Percentiles rank a stretch among this genome's conserved stretches.
These are phyloP conservation scores for Lonicera japonica DNA, from an alignment of 129 eudicot genomes.

Conservation along the genomic window DNA sequence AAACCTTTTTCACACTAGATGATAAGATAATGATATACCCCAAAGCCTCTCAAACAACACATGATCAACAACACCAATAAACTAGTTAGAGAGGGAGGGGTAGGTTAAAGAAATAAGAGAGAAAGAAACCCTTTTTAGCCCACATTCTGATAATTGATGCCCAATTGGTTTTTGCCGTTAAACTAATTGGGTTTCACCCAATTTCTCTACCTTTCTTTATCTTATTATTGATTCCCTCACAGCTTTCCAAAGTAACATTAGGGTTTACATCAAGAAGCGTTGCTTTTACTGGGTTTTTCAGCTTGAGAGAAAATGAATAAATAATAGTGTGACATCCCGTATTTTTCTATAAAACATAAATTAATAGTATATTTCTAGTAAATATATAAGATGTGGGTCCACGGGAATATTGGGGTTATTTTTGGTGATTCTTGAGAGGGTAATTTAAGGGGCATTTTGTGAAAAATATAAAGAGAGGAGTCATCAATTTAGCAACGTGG, in stretches of 20 bases:
- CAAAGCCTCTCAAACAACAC: constrained; percentile 29
- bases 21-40: constrained; percentile 73
- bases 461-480: too few species aligned
- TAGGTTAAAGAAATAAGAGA: constrained; percentile 23
- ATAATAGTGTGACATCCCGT: too few species aligned
- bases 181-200: constrained; percentile 46
- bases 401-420: too few species aligned
- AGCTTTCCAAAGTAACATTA: constrained; percentile 29
- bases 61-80: constrained; percentile 36
- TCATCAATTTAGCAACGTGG: too few species aligned
- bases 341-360: too few species aligned
- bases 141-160: constrained; percentile 57
- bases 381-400: too few species aligned
- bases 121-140: constrained; percentile 30
- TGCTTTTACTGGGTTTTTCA: constrained; percentile 25
- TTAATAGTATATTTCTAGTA: too few species aligned
- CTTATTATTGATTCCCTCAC: constrained; percentile 16
- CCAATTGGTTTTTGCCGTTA: constrained; percentile 55
- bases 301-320: constrained; percentile 12
- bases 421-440: too few species aligned
- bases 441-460: too few species aligned
- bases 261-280: constrained; percentile 19
- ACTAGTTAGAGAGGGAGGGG: constrained; percentile 12
- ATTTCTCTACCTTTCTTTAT: constrained; percentile 13
- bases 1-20: constrained; percentile 34